Evolutionary conservation across 2,329 filamentous ascomycete genomes (phyloP).

Genomic region (Clonostachys rhizophaga): DNA sequence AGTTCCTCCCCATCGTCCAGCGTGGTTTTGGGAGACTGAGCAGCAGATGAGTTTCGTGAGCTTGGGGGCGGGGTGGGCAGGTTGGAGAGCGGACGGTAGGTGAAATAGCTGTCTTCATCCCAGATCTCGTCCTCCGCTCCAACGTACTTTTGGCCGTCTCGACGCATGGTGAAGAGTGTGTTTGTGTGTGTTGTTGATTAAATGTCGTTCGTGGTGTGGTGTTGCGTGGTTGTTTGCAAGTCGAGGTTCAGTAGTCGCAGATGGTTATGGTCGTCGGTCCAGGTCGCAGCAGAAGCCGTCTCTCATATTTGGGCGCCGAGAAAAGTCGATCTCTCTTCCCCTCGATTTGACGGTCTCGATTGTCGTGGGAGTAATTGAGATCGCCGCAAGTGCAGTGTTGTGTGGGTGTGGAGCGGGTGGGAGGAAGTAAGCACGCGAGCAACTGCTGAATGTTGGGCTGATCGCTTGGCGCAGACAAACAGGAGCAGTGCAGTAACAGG

Average conservation of each 20-base stretch:
- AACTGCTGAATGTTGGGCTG: not conserved
- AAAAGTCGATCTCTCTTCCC: not conserved
- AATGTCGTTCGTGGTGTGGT: not conserved
- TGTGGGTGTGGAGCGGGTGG: not conserved
- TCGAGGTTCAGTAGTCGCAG: no score
- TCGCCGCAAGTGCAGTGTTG: no score
- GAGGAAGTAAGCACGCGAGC: not conserved
- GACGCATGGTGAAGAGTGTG: not conserved
- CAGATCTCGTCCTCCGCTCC: slow-evolving; percentile 38
- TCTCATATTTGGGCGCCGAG: slow-evolving; percentile 3
- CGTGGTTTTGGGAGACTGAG: slow-evolving; percentile 34
- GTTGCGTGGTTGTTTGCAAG: no score
- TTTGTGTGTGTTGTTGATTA: not conserved
- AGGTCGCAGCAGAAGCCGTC: not conserved
- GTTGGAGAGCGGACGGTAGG: slow-evolving; percentile 63
- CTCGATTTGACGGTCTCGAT: not conserved
- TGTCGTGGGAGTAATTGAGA: not conserved
- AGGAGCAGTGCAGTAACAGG: no score
- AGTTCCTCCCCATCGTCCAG: slow-evolving; percentile 38
- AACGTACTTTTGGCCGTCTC: slow-evolving; percentile 3
- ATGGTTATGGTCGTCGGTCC: slow-evolving; percentile 1
- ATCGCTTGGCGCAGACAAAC: not conserved
- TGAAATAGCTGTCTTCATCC: slow-evolving; percentile 48
- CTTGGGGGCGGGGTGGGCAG: slow-evolving; percentile 63
- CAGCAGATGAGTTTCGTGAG: slow-evolving; percentile 34